These are phyloP conservation scores for Neurospora sp. DNA, from an alignment of 2,329 filamentous ascomycete genomes.

Conservation along the genomic window DNA sequence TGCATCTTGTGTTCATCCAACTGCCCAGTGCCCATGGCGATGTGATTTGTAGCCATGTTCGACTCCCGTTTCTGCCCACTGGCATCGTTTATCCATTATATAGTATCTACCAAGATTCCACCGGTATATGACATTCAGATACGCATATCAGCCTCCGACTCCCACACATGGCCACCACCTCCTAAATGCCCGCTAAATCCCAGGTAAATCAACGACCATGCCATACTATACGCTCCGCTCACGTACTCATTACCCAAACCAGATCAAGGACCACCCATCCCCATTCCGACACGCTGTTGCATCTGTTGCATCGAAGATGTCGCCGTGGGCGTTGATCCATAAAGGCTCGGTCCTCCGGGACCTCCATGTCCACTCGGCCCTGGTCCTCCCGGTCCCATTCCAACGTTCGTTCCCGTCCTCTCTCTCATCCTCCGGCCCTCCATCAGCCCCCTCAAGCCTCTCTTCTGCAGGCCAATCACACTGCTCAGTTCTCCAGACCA, in stretches of 20 bases:
- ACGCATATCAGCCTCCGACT: neutral
- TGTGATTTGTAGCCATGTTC: neutral
- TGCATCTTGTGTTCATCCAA: neutral
- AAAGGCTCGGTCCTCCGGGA: neutral
- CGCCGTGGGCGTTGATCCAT: neutral
- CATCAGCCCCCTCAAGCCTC: slow-evolving; percentile 86
- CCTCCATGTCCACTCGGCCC: neutral
- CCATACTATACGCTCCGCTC: neutral
- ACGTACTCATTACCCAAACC: neutral
- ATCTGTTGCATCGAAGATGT: slow-evolving; percentile 15
- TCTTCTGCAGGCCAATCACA: slow-evolving; percentile 91
- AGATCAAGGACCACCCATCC: slow-evolving; percentile 1
- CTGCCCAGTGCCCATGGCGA: neutral
- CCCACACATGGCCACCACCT: neutral
- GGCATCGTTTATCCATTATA: neutral
- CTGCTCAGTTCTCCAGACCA: slow-evolving; percentile 79
- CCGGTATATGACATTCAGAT: neutral
- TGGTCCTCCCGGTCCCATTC: neutral
- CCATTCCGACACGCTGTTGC: slow-evolving; percentile 8
- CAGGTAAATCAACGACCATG: neutral
- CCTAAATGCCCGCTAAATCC: neutral
- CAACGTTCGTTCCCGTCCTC: slow-evolving; percentile 38
- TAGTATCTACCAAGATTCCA: neutral
- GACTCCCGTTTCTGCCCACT: neutral
- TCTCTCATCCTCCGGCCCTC: slow-evolving; percentile 82